Evolutionary conservation across 352 stramenopile species (phyloP), one percentile per base, ranked within the genome.

Genomic region (Phytophthora nicotianae): DNA sequence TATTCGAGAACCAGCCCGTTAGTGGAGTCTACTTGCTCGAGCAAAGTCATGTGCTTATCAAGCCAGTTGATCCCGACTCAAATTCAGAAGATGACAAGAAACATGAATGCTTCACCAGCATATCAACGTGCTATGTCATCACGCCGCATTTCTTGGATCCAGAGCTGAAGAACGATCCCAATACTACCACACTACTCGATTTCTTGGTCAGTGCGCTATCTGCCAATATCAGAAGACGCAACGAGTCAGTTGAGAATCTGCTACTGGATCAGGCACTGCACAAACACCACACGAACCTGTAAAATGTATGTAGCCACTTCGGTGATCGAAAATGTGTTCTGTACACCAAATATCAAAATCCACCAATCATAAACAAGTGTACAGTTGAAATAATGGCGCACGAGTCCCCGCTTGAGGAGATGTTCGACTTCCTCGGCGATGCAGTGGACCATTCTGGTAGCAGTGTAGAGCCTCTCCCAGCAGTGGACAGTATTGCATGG

Each of bases 21-120:
- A 57, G 67, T 7, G 75, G 74, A 4, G 56, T 80, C 19, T 73
- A 70, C 41, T 75, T 87, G n/a, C 58, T 70, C 0, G 76, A 90
- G 42, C 71, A 81, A 20, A 77, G 78, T 23, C 85, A 86, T 58
- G 75, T 90, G 41, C 57, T 90, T 20, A 65, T 88, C 24, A 75
- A 79, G 49, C 74, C 62, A 35, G 52, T 53, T 56, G 23, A 72
- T 20, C n/a, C 64, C 11, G 40, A 37, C 32, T 17, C 45, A 38
- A 50, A 41, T 51, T 10, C 32, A 40, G 33, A 50, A 14, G 38
- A 41, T 13, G 37, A 17, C 16, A 52, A 57, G 38, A 72, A 70
- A 24, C 23, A 66, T 64, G 37, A 56, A 42, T 59, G 53, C 19
- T 77, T 52, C 43, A 70, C 76, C 32, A 71, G 81, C n/a, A 64